phyloP scores from a whole-genome alignment of 2,329 filamentous ascomycete genomes.

The Sclerotinia spermophila region DNA sequence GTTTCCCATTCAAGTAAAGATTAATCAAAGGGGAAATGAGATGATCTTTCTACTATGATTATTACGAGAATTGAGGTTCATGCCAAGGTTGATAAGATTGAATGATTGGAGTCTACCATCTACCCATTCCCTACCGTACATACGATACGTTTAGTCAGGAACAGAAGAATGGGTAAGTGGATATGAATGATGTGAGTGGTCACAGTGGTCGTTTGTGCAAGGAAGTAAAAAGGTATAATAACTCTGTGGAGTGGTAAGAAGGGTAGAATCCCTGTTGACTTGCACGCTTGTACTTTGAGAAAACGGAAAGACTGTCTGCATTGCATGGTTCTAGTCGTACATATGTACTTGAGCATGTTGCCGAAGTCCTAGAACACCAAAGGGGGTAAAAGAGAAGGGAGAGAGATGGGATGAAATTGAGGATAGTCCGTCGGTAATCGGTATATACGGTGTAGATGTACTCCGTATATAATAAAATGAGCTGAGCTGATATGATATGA shows the following conservation, averaged over 20 bases:
- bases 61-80: neutral
- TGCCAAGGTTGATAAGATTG: neutral
- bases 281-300: neutral
- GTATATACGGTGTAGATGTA: no score
- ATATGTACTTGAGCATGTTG: neutral
- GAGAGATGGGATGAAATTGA: neutral
- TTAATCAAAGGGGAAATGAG: neutral
- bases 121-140: neutral
- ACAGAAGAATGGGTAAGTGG: neutral
- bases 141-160: neutral
- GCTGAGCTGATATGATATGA: no score
- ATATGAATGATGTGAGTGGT: neutral
- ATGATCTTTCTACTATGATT: neutral
- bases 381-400: neutral
- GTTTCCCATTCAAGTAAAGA: neutral
- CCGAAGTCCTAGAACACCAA: neutral
- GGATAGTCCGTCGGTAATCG: neutral
- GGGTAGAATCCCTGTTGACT: neutral
- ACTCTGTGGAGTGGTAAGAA: neutral
- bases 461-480: no score
- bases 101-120: neutral
- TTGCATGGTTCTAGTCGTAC: neutral
- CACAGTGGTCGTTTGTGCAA: neutral
- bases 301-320: neutral
- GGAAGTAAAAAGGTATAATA: neutral